Evolutionary conservation across 2,329 filamentous ascomycete genomes (phyloP), one percentile per base, ranked within the genome.

Genomic region (Fusarium neocosmosporiellum): DNA sequence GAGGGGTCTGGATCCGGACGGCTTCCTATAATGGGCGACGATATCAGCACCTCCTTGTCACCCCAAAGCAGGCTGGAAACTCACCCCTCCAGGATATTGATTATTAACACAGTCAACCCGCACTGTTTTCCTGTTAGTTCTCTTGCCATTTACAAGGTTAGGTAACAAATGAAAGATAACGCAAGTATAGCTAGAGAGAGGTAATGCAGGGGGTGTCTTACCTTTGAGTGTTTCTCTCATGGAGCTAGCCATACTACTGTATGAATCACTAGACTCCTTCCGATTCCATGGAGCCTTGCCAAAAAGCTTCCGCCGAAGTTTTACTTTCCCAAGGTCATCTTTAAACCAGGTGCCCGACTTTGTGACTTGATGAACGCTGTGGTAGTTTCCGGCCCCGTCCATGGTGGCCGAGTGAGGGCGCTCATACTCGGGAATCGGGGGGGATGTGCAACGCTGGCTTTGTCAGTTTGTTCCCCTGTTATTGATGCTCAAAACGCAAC

Each of bases 1-100:
- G 85, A 1, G 86, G 86, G 4, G 86, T 88, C 58, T 81, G 82
- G 14, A 88, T 77, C 6, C 86, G 82, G n/a, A 78, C 82, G 7
- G 86, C 86, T 79, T 88, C 86, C 86, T 88, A 57, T 22, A 11
- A 10, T 18, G 9, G 59, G 18, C 13, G 8, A 41, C 18, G 67
- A 50, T 10, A 46, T 78, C 27, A 78, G 61, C n/a, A 29, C n/a
- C 10, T 29, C 24, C 6, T 31, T 7, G 3, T 2, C 5, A 10
- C 7, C 27, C 14, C 6, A 37, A 4, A 14, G 5, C 16, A 27
- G 6, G 6, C 7, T 3, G 13, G 20, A 10, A 9, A 77, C 79
- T 66, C 72, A 83, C 81, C 48, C 80, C 80, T 41, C 81, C 80
- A 1, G 81, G 83, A 65, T 79, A 84, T 29, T 81, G 77, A 43